Conservation (phyloP, 192 early-diverging fungal species). For the Entomortierella beljakovae region DNA sequence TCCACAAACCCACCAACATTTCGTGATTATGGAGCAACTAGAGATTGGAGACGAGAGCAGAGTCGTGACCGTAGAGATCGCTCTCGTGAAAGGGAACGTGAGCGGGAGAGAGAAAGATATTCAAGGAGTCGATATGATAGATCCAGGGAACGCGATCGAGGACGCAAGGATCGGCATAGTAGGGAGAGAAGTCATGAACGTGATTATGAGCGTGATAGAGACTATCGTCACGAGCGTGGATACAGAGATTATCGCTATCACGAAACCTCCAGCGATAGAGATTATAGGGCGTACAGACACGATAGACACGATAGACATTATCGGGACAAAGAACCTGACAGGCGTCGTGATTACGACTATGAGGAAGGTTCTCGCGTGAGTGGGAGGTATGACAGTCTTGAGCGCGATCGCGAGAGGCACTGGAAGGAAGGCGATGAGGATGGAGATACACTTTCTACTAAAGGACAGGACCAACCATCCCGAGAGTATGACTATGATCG, state of each 20-base stretch:
- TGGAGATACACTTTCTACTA: constrained; percentile 22
- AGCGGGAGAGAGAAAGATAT: constrained; percentile 30
- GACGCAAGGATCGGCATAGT: constrained; percentile 41
- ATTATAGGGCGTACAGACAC: constrained; percentile 22
- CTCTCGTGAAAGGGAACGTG: constrained; percentile 42
- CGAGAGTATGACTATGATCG: constrained; percentile 29
- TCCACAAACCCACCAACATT: constrained; percentile 38
- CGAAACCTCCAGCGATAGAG: constrained; percentile 28
- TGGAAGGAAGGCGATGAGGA: constrained; percentile 47
- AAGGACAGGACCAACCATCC: constrained; percentile 19
- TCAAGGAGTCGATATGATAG: constrained; percentile 40
- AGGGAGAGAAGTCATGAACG: constrained; percentile 44
- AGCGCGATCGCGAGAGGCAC: constrained; percentile 31
- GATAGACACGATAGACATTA: constrained; percentile 32
- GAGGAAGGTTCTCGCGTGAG: constrained; percentile 8
- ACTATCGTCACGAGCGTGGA: constrained; percentile 33
- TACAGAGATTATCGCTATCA: constrained; percentile 43
- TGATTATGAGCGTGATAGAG: constrained; percentile 40
- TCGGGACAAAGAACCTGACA: constrained; percentile 35
- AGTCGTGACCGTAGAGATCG: constrained; percentile 52
- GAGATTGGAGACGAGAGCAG: constrained; percentile 49
- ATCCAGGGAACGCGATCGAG: constrained; percentile 36
- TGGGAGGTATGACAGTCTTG: constrained; percentile 12
- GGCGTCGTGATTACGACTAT: constrained; percentile 28
- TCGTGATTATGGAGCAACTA: constrained; percentile 49